phyloP scores from a whole-genome alignment of 192 early-diverging fungal genomes.

The Phycomyces nitens region DNA sequence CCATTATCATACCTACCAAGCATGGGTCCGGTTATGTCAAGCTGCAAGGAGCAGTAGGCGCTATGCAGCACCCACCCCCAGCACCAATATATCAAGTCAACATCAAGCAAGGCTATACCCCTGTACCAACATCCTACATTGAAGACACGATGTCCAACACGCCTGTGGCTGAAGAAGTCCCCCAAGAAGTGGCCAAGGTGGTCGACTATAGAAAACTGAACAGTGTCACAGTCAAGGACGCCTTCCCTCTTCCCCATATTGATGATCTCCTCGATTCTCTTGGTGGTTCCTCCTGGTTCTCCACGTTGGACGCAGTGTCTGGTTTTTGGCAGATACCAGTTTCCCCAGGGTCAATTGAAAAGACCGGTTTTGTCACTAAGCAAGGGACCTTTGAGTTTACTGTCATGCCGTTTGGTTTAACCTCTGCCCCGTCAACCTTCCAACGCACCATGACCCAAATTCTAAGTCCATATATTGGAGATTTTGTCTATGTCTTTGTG shows the following conservation, averaged over 20 bases:
- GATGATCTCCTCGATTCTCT: conserved; percentile 26
- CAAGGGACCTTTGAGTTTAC: conserved; percentile 48
- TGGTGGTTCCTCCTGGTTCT: conserved; percentile 19
- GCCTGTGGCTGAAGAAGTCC: neutral
- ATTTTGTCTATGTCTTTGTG: conserved; percentile 22
- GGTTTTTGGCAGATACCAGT: conserved; percentile 25
- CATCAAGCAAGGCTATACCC: neutral
- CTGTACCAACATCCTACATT: conserved; percentile 2
- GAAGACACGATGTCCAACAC: neutral
- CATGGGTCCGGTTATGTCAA: neutral
- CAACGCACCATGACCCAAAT: conserved; percentile 16
- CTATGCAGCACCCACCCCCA: conserved; percentile 10
- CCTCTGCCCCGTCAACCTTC: conserved; percentile 61
- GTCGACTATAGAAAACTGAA: conserved; percentile 46
- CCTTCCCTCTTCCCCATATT: conserved; percentile 39
- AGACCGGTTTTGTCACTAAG: conserved; percentile 32
- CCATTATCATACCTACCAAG: neutral
- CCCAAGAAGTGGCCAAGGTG: neutral
- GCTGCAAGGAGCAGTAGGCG: neutral
- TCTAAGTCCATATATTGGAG: neutral
- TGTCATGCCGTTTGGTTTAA: conserved; percentile 62
- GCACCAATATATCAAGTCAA: neutral
- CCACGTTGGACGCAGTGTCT: conserved; percentile 12
- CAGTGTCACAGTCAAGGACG: conserved; percentile 31
- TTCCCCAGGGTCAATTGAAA: neutral